phyloP scores from a whole-genome alignment of 1,139 yeast genomes.

The Kodamaea alishanica region DNA sequence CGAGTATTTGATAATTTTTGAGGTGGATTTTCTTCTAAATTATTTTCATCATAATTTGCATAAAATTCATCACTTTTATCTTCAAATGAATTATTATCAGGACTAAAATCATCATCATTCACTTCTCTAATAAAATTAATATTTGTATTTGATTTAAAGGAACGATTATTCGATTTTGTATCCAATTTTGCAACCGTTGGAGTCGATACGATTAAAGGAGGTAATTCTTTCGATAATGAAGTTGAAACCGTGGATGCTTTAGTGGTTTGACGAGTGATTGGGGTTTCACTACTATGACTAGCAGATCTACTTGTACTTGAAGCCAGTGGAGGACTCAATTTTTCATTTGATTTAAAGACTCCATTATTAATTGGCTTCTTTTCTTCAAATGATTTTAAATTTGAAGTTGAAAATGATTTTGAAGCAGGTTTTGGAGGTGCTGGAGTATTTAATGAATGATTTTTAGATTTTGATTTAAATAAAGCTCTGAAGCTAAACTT shows the following conservation, averaged over 20 bases:
- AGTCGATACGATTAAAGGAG: neutral
- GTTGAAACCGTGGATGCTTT: neutral
- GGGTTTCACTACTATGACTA: neutral
- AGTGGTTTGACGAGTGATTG: slow-evolving; percentile 4
- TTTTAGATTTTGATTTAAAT: slow-evolving; percentile 35
- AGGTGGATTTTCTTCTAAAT: slow-evolving; percentile 28
- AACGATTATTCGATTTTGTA: slow-evolving; percentile 1
- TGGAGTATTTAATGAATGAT: slow-evolving; percentile 21
- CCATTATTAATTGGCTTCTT: slow-evolving; percentile 1
- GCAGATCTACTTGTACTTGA: neutral
- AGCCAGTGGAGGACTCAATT: neutral
- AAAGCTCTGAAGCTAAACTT: slow-evolving; percentile 40
- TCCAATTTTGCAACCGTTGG: neutral
- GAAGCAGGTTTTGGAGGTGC: slow-evolving; percentile 15
- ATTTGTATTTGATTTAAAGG: slow-evolving; percentile 20
- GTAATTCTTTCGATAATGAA: neutral
- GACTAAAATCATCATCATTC: slow-evolving; percentile 22
- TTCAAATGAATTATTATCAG: slow-evolving; percentile 9
- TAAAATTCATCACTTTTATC: slow-evolving; percentile 10
- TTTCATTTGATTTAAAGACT: slow-evolving; percentile 3
- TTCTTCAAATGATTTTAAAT: slow-evolving; percentile 14
- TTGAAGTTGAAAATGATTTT: slow-evolving; percentile 32
- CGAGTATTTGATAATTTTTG: slow-evolving; percentile 20
- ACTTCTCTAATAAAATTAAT: slow-evolving; percentile 36
- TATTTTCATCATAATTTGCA: slow-evolving; percentile 23